Evolutionary conservation across 352 stramenopile genomes (phyloP).

Genomic region (Stramenopiles sp.): DNA sequence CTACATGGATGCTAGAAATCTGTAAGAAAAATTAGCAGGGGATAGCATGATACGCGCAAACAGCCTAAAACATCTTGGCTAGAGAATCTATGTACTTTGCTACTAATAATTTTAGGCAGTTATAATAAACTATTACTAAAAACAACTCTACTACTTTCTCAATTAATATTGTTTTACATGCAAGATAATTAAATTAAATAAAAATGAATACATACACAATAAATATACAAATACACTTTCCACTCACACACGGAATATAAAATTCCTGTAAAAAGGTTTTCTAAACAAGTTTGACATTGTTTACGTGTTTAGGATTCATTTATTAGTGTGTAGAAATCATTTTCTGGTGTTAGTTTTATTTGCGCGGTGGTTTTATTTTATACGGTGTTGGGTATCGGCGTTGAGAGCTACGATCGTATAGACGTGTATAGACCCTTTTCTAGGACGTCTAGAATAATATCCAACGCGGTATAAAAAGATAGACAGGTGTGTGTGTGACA

Average conservation of each 20-base stretch:
- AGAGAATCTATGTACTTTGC: neutral
- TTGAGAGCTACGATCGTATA: slow-evolving; percentile 14
- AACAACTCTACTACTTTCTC: neutral
- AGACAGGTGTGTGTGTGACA: slow-evolving; percentile 12
- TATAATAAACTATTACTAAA: slow-evolving; percentile 1
- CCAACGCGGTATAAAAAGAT: slow-evolving; percentile 13
- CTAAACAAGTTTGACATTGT: slow-evolving; percentile 14
- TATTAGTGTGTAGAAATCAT: slow-evolving; percentile 13
- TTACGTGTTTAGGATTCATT: slow-evolving; percentile 14
- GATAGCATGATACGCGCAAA: slow-evolving; percentile 7
- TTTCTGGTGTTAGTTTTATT: slow-evolving; percentile 13
- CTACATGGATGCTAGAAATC: slow-evolving; percentile 1
- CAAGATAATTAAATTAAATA: slow-evolving; percentile 15
- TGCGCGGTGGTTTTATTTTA: slow-evolving; percentile 10
- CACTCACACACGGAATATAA: slow-evolving; percentile 11
- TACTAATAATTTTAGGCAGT: slow-evolving; percentile 13
- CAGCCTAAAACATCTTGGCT: neutral
- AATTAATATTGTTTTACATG: slow-evolving; percentile 9
- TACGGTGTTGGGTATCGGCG: slow-evolving; percentile 14
- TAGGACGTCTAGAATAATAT: slow-evolving; percentile 7
- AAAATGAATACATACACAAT: slow-evolving; percentile 11
- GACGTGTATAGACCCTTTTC: slow-evolving; percentile 14
- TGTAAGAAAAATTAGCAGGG: slow-evolving; percentile 10
- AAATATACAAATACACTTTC: slow-evolving; percentile 13
- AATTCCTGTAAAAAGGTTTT: slow-evolving; percentile 14